Conservation (phyloP, 1,139 yeast species). For the Schizosaccharomyces versatilis region DNA sequence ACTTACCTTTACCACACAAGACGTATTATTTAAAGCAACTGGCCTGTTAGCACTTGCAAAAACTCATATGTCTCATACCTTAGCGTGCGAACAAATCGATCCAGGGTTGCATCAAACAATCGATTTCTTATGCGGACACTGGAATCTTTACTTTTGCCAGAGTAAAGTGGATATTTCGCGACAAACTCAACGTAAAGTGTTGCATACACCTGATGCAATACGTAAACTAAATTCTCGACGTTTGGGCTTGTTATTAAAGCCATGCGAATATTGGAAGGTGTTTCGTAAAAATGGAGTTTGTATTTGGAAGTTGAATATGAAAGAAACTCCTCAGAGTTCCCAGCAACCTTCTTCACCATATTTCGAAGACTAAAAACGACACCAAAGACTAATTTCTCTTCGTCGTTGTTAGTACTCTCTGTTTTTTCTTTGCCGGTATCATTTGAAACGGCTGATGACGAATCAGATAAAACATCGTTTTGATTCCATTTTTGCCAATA, state of each 20-base stretch:
- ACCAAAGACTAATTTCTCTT: constrained; percentile 57
- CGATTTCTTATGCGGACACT: background rate
- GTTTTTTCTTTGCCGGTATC: background rate
- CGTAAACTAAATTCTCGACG: constrained; percentile 35
- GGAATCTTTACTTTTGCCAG: background rate
- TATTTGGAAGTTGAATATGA: constrained; percentile 53
- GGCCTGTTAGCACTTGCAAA: no score
- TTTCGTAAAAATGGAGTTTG: constrained; percentile 58
- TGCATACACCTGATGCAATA: constrained; percentile 45
- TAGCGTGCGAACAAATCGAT: constrained; percentile 1
- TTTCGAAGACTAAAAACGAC: constrained; percentile 58
- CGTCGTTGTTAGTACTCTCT: constrained; percentile 11
- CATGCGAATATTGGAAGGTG: constrained; percentile 58
- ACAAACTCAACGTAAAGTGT: constrained; percentile 46
- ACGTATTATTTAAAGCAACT: no score
- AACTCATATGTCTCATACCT: background rate
- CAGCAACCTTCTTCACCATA: constrained; percentile 41
- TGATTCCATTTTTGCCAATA: constrained; percentile 39
- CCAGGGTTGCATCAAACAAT: background rate
- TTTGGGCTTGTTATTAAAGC: constrained; percentile 48
- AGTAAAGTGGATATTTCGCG: constrained; percentile 29
- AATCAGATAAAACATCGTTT: background rate
- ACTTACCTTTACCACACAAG: no score
- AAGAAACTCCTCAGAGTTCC: constrained; percentile 29
- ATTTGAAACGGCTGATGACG: constrained; percentile 4